phyloP scores from a whole-genome alignment of 2,329 filamentous ascomycete genomes.

The Teratosphaeria pseudoeucalypti region DNA sequence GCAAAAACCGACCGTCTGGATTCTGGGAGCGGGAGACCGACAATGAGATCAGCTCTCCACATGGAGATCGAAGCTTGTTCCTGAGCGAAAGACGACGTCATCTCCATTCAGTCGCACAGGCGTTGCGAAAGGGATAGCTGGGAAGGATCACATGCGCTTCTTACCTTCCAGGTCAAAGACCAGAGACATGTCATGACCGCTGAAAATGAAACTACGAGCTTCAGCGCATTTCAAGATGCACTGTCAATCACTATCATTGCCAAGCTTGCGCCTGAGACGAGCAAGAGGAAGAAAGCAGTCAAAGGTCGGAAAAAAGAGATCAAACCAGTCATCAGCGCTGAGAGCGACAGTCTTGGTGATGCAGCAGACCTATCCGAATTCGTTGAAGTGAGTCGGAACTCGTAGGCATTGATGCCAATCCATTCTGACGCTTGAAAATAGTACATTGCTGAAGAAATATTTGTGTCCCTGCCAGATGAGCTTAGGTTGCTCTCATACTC shows the following conservation, averaged over 20 bases:
- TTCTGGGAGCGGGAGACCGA: neutral
- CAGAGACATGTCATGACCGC: constrained; percentile 20
- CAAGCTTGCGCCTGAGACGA: constrained; percentile 40
- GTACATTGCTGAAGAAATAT: constrained; percentile 63
- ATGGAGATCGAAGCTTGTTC: neutral
- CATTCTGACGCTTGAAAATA: constrained; percentile 17
- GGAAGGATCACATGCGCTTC: too few relatives aligned
- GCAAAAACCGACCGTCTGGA: neutral
- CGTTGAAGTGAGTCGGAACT: constrained; percentile 45
- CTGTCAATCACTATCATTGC: constrained; percentile 60
- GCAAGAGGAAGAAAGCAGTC: constrained; percentile 34
- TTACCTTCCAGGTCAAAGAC: too few relatives aligned
- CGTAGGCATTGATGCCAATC: neutral
- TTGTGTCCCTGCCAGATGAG: constrained; percentile 50
- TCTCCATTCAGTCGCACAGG: neutral
- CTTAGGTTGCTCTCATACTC: constrained; percentile 54
- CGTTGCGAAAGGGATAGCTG: neutral
- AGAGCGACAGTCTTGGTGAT: constrained; percentile 24
- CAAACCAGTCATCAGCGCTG: constrained; percentile 16
- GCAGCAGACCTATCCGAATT: constrained; percentile 69
- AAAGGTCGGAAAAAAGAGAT: constrained; percentile 32
- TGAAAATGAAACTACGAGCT: constrained; percentile 42
- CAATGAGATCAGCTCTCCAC: neutral
- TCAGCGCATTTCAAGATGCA: constrained; percentile 62
- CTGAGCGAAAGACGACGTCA: neutral